phyloP scores from a whole-genome alignment of 192 early-diverging fungal genomes.

The Coemansia sp. region DNA sequence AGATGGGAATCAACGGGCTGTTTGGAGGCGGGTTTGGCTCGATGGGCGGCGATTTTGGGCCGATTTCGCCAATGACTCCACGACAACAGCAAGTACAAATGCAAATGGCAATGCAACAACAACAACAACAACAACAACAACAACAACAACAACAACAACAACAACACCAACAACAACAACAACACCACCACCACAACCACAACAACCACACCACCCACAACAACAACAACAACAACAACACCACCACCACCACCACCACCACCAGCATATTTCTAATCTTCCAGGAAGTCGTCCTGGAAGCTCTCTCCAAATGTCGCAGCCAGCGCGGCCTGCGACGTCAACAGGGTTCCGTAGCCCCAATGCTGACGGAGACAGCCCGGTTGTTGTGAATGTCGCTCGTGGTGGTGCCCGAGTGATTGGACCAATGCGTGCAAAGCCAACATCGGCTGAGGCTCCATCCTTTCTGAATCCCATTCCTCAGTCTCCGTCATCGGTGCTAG shows the following conservation, averaged over 20 bases:
- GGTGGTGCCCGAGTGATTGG: constrained; percentile 54
- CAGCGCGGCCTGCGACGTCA: constrained; percentile 39
- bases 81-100: constrained; percentile 20
- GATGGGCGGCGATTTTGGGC: constrained; percentile 31
- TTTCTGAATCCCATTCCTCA: constrained; percentile 55
- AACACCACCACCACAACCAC: constrained; percentile 21
- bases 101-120: constrained; percentile 7
- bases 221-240: constrained; percentile 28
- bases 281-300: constrained; percentile 41
- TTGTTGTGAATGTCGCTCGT: constrained; percentile 49
- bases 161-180: constrained; percentile 9
- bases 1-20: constrained; percentile 30
- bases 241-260: too few species aligned
- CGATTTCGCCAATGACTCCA: constrained; percentile 30
- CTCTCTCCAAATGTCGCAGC: constrained; percentile 40
- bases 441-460: constrained; percentile 18
- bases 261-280: constrained; percentile 14
- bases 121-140: not conserved
- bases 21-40: constrained; percentile 54
- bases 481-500: constrained; percentile 46
- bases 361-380: constrained; percentile 27
- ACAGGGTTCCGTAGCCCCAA: constrained; percentile 28
- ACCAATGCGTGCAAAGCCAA: constrained; percentile 42
- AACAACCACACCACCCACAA: not conserved
- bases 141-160: constrained; percentile 23